Conservation (phyloP, 1,284 basidiomycete species). For the Tylopilus sp. region DNA sequence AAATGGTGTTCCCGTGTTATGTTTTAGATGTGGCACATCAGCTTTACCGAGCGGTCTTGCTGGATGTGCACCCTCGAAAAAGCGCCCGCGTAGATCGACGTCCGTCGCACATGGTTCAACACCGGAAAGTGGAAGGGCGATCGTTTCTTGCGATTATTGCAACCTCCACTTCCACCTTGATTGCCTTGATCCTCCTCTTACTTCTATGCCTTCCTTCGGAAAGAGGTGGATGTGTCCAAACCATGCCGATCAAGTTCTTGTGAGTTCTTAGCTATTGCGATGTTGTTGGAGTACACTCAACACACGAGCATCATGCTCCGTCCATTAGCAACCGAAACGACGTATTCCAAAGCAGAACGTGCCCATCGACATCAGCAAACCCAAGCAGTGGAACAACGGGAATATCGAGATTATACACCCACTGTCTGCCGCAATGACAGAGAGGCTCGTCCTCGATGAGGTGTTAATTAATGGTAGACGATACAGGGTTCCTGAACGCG, state of each 20-base stretch:
- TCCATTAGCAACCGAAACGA: slow-evolving; percentile 61
- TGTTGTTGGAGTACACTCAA: slow-evolving; percentile 8
- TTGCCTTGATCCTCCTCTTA: slow-evolving; percentile 88
- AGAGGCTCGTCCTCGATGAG: slow-evolving; percentile 63
- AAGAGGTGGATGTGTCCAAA: slow-evolving; percentile 99
- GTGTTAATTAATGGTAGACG: slow-evolving; percentile 79
- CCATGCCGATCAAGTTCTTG: slow-evolving; percentile 80
- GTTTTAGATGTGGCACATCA: slow-evolving; percentile 85
- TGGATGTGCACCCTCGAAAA: slow-evolving; percentile 49
- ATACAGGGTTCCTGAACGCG: slow-evolving; percentile 91
- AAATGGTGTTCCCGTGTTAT: slow-evolving; percentile 78
- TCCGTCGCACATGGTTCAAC: slow-evolving; percentile 35
- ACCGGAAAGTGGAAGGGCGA: slow-evolving; percentile 60
- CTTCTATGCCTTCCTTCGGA: slow-evolving; percentile 79
- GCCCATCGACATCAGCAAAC: slow-evolving; percentile 67
- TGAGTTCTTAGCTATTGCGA: slow-evolving; percentile 36
- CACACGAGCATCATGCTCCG: slow-evolving; percentile 8
- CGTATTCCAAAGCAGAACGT: slow-evolving; percentile 71
- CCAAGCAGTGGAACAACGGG: slow-evolving; percentile 82
- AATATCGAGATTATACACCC: slow-evolving; percentile 84
- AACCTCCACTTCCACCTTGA: slow-evolving; percentile 95
- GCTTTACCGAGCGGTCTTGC: slow-evolving; percentile 55
- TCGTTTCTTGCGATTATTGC: slow-evolving; percentile 96
- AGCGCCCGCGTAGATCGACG: slow-evolving; percentile 50
- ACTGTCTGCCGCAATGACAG: slow-evolving; percentile 44